Conservation (phyloP, 768 basidiomycete genomes). For the Tulasnella sp. region DNA sequence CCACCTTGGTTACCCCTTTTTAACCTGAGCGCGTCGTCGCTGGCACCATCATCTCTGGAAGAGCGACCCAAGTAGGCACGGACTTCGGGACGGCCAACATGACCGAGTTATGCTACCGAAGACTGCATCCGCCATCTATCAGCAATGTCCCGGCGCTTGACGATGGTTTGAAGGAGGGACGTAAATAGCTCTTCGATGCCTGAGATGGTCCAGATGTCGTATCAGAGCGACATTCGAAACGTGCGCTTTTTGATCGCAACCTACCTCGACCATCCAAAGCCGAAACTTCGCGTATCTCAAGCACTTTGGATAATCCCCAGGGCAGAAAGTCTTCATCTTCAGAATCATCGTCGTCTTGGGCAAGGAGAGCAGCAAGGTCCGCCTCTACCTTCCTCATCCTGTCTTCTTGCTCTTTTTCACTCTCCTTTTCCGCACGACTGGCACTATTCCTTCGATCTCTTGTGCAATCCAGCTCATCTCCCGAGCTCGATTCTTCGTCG, state of each 20-base stretch:
- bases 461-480: background rate
- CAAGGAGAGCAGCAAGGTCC: slow-evolving; percentile 57
- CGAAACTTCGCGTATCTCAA: slow-evolving; percentile 88
- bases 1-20: slow-evolving; percentile 13
- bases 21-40: background rate
- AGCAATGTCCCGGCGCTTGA: slow-evolving; percentile 65
- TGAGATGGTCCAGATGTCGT: slow-evolving; percentile 37
- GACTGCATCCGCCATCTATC: slow-evolving; percentile 79
- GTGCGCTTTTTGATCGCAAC: slow-evolving; percentile 32
- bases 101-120: slow-evolving; percentile 80
- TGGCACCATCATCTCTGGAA: slow-evolving; percentile 21
- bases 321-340: slow-evolving; percentile 36
- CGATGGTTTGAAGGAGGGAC: slow-evolving; percentile 74
- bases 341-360: slow-evolving; percentile 44
- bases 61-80: slow-evolving; percentile 11
- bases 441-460: slow-evolving; percentile 9
- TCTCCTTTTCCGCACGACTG: background rate
- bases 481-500: slow-evolving; percentile 18
- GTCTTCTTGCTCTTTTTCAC: slow-evolving; percentile 56
- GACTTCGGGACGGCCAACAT: slow-evolving; percentile 45
- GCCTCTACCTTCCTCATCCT: slow-evolving; percentile 50
- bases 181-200: slow-evolving; percentile 80
- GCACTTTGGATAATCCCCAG: slow-evolving; percentile 71
- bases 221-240: slow-evolving; percentile 26
- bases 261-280: slow-evolving; percentile 82